These are phyloP conservation scores for Paramecium caudatum DNA, from an alignment of 73 alveolate genomes.

Conservation along the genomic window DNA sequence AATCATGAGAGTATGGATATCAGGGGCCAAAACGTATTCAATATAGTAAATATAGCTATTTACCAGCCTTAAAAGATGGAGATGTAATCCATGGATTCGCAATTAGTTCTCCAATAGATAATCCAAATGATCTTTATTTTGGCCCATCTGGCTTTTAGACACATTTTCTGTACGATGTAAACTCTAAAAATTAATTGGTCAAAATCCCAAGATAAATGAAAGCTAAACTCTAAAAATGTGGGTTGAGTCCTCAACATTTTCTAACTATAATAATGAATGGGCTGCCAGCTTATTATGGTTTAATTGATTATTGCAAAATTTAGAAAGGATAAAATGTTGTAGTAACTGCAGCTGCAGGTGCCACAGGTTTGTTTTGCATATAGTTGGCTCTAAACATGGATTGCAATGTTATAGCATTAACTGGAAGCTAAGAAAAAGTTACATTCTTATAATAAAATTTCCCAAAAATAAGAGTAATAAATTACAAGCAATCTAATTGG, in stretches of 20 bases:
- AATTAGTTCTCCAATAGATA: slow-evolving; percentile 5
- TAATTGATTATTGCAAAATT: slow-evolving; percentile 62
- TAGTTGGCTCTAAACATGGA: slow-evolving; percentile 53
- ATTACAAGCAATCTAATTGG: slow-evolving; percentile 56
- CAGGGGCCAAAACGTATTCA: slow-evolving; percentile 62
- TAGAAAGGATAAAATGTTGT: slow-evolving; percentile 51
- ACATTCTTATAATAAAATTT: slow-evolving; percentile 18
- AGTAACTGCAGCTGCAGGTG: slow-evolving; percentile 76
- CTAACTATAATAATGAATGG: slow-evolving; percentile 55
- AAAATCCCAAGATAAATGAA: slow-evolving; percentile 38
- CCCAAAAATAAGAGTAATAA: slow-evolving; percentile 24
- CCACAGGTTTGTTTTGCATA: slow-evolving; percentile 70
- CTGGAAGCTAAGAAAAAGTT: slow-evolving; percentile 55
- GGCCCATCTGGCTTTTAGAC: slow-evolving; percentile 29
- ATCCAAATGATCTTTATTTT: slow-evolving; percentile 3
- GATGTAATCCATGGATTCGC: slow-evolving; percentile 69
- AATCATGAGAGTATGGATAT: slow-evolving; percentile 67
- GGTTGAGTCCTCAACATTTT: neutral
- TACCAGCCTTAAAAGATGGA: slow-evolving; percentile 47
- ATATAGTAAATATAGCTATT: slow-evolving; percentile 24
- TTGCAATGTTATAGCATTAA: slow-evolving; percentile 68
- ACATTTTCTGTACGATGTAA: slow-evolving; percentile 6
- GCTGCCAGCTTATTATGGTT: slow-evolving; percentile 73
- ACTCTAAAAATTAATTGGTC: neutral
- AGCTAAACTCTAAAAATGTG: neutral